Evolutionary conservation across 2,329 filamentous ascomycete genomes (phyloP), one percentile per base, ranked within the genome.

Genomic region (Cryphonectria parasitica): DNA sequence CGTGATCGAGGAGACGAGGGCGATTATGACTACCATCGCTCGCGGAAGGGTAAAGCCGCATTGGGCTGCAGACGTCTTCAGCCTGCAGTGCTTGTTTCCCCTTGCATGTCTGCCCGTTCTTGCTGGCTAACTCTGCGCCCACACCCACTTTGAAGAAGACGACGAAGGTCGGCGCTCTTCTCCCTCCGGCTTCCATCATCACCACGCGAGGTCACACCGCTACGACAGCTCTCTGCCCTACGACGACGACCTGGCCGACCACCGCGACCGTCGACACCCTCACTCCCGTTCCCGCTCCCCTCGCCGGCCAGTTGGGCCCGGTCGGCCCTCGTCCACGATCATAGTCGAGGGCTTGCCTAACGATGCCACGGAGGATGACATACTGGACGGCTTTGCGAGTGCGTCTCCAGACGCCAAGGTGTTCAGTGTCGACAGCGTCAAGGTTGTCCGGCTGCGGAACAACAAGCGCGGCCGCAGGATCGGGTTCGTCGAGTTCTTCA

Each of bases 281-380:
- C 54, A 8, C 25, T 58, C 54, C 28, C 65, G 67, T n/a, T 73
- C 73, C 28, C 65, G 68, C 28, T 69, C 71, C 13, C 71, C 68
- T 22, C 54, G 52, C 52, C 54, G 71, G 25, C 66, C 66, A 31
- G 17, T 66, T 28, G 69, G 62, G 13, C 69, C 67, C 62, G 65
- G 69, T 10, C 73, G 72, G 39, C 71, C 71, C 31, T 69, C 81
- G 77, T 45, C 77, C 73, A 45, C 78, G 77, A 64, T 89, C 66
- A 87, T 89, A 67, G 79, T 89, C 60, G 87, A 89, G 75, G 86
- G 86, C 68, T 75, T 89, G 69, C 84, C 86, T 43, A 77, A 80
- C 70, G 82, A 83, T 69, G 80, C 87, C 71, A 83, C 84, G 71
- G 80, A 85, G 77, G 81, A 82, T 77, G 84, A 87, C 80, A 64